Conservation (phyloP, 371 early-diverging fungal species). For the Blakeslea trispora region DNA sequence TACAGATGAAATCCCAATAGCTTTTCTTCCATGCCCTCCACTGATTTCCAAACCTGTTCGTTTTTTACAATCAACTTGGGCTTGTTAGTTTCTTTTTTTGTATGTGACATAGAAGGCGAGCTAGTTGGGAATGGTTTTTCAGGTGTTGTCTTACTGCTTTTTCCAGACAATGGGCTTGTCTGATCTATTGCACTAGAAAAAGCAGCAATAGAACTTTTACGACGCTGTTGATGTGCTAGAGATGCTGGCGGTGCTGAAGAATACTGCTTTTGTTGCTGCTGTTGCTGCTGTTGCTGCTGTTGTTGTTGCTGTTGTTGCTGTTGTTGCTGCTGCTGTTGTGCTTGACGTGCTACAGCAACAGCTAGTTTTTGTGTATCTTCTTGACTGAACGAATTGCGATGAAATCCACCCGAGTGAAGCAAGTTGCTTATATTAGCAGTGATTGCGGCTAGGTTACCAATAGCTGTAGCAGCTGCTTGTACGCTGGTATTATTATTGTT, state of each 20-base stretch:
- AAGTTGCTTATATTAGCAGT: conserved; percentile 39
- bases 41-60: conserved; percentile 43
- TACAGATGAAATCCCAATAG: conserved; percentile 55
- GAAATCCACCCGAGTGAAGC: conserved; percentile 23
- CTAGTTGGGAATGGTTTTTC: too few species aligned
- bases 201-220: conserved; percentile 21
- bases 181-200: conserved; percentile 19
- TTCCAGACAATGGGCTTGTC: conserved; percentile 8
- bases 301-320: too few species aligned
- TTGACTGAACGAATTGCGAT: conserved; percentile 24
- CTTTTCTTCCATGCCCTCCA: conserved; percentile 44
- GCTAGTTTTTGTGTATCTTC: conserved; percentile 34
- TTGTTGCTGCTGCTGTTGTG: conserved; percentile 7
- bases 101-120: too few species aligned
- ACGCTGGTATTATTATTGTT: conserved; percentile 2
- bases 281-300: conserved; percentile 6
- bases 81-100: conserved; percentile 6
- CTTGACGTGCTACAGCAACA: conserved; percentile 18
- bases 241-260: too few species aligned
- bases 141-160: background rate
- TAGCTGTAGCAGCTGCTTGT: conserved; percentile 28
- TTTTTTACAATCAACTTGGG: conserved; percentile 56
- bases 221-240: conserved; percentile 13
- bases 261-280: too few species aligned
- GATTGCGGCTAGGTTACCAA: conserved; percentile 41